A percentile compares a stretch with the other conserved stretches of the same genome.
These are phyloP conservation scores for Fraxinus americana DNA, from an alignment of 257 asterid species.

Conservation along the genomic window DNA sequence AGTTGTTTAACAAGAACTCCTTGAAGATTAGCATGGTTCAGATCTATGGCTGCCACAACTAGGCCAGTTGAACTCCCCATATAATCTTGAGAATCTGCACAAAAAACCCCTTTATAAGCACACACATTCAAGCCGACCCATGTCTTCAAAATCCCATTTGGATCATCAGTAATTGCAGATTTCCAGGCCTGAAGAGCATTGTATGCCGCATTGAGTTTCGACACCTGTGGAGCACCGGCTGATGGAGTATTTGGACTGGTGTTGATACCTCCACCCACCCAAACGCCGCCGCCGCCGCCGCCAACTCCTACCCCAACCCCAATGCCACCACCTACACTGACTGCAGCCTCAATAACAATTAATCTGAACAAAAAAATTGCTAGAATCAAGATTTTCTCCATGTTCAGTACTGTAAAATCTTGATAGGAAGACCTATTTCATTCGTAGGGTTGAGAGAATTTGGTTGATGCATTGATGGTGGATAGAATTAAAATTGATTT, in stretches of 20 bases:
- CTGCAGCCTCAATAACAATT: slow-evolving; percentile 34
- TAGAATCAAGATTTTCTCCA: slow-evolving; percentile 35
- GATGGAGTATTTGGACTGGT: slow-evolving; percentile 32
- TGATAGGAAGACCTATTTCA: slow-evolving; percentile 16
- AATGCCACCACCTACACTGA: slow-evolving; percentile 44
- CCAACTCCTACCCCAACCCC: slow-evolving; percentile 43
- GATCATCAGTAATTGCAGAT: slow-evolving; percentile 73
- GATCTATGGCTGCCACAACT: slow-evolving; percentile 74
- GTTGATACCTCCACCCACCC: slow-evolving; percentile 41
- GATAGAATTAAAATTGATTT: slow-evolving; percentile 11
- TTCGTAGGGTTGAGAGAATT: slow-evolving; percentile 44
- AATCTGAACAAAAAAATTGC: slow-evolving; percentile 37
- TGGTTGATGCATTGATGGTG: slow-evolving; percentile 53
- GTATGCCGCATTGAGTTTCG: slow-evolving; percentile 46
- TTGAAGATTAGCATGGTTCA: slow-evolving; percentile 69
- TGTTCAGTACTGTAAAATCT: slow-evolving; percentile 30
- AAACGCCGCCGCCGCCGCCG: slow-evolving; percentile 41
- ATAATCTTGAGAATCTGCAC: slow-evolving; percentile 50
- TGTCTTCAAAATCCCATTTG: slow-evolving; percentile 44
- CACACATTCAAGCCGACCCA: slow-evolving; percentile 86
- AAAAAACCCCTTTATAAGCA: slow-evolving; percentile 67
- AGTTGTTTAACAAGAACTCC: slow-evolving; percentile 64
- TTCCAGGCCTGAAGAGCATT: slow-evolving; percentile 90
- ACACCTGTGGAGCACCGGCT: slow-evolving; percentile 18
- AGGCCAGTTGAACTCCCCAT: slow-evolving; percentile 22